Conservation (phyloP, 2,329 filamentous ascomycete genomes). For the Sarocladium oryzae region DNA sequence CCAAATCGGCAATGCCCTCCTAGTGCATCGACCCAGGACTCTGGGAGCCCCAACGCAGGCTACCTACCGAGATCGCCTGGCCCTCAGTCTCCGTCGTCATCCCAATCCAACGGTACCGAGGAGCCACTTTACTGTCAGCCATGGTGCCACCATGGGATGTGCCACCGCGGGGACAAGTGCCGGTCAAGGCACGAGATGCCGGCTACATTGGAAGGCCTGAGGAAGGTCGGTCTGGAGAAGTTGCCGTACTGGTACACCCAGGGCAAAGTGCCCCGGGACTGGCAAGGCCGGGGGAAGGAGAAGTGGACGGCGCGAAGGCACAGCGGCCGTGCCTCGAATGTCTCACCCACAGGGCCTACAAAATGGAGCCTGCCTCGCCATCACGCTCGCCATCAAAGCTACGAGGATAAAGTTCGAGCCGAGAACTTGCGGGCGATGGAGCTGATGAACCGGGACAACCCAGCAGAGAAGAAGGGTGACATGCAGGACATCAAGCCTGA, state of each 20-base stretch:
- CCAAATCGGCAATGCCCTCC: no score
- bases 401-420: neutral
- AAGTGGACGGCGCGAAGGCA: neutral
- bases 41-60: no score
- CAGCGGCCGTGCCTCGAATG: neutral
- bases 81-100: neutral
- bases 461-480: neutral
- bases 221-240: conserved; percentile 33
- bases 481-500: neutral
- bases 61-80: neutral
- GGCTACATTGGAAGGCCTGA: conserved; percentile 30
- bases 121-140: conserved; percentile 29
- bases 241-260: conserved; percentile 37
- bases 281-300: neutral
- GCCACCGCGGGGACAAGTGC: conserved; percentile 38
- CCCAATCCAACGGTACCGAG: neutral
- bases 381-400: neutral
- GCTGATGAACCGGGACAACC: conserved; percentile 4
- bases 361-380: neutral
- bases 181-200: conserved; percentile 43
- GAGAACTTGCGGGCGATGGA: neutral
- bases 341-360: neutral
- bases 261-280: neutral
- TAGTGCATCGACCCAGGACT: no score
- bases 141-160: conserved; percentile 43